Base-by-base conservation (phyloP, 75 land plant genomes). In the Isoetes taiwanensis region DNA sequence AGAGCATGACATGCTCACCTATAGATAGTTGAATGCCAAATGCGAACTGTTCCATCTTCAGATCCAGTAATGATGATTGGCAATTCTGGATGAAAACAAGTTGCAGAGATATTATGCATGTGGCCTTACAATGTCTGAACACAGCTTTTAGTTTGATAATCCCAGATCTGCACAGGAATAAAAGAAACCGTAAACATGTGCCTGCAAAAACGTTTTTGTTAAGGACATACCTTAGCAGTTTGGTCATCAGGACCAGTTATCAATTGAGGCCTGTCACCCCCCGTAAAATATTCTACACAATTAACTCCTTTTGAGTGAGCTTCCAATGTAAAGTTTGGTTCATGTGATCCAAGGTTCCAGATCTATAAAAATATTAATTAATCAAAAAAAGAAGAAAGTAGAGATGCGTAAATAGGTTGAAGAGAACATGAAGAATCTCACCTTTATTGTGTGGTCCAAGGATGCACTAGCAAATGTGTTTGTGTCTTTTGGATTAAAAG, bases 281-380 rank as follows among this genome's bases (percentile, higher is more conserved):
- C 81, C 26, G 73, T 76, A 59, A 83, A 89, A 63, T 80, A 88
- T 55, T 88, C 95, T 30, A 88, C 80, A 63, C 95, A 88, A 42
- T 88, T 85, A 5, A 88, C 82, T 9, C 95, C 95, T 52, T 88
- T 88, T 56, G 58, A 39, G 54, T 88, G 95, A 21, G 82, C 96
- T 71, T 89, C 90, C 34, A 89, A 52, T 32, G 96, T 85, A 62
- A 85, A 85, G 41, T 79, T 85, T 55, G 96, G 86, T 26, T 76
- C 83, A 21, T 73, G 76, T 6, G 93, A 86, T 21, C 87, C 97
- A 52, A 90, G 76, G 71, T 82, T 90, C 97, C 97, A 90, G 5
- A 90, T 86, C 97, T 90, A 61, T 5, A 46, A 19, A 19, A 46
- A n/a, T n/a, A n/a, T n/a, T n/a, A n/a, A n/a, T n/a, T n/a, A n/a